A percentile compares a stretch with the other conserved stretches of the same genome.
These are phyloP conservation scores for Xylaria sp. DNA, from an alignment of 2,329 filamentous ascomycete genomes.

Conservation along the genomic window DNA sequence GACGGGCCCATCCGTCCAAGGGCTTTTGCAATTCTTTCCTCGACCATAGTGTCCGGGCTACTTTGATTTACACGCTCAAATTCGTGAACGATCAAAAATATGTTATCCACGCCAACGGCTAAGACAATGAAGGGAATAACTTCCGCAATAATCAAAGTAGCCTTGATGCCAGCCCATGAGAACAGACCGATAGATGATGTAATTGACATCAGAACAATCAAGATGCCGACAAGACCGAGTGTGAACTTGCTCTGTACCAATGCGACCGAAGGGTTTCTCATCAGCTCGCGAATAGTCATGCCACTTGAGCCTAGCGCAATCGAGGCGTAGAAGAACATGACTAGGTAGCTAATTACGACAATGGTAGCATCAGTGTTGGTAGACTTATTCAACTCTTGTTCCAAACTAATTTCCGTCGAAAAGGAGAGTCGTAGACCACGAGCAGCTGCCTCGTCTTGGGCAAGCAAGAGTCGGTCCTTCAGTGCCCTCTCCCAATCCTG, in stretches of 20 bases:
- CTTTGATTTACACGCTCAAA: slow-evolving; percentile 95
- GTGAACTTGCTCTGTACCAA: slow-evolving; percentile 97
- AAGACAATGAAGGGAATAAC: slow-evolving; percentile 98
- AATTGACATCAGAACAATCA: slow-evolving; percentile 98
- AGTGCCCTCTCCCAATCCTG: slow-evolving; percentile 91
- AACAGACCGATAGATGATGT: slow-evolving; percentile 95
- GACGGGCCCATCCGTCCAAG: slow-evolving; percentile 97
- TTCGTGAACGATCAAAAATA: slow-evolving; percentile 98
- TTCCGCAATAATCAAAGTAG: slow-evolving; percentile 96
- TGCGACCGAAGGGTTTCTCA: slow-evolving; percentile 84
- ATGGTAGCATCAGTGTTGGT: slow-evolving; percentile 99
- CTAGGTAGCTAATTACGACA: slow-evolving; percentile 93
- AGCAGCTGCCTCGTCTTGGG: slow-evolving; percentile 80
- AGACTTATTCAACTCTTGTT: slow-evolving; percentile 96
- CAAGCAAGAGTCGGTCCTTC: slow-evolving; percentile 76
- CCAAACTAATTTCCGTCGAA: slow-evolving; percentile 93
- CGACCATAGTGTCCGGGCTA: slow-evolving; percentile 87
- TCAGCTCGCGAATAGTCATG: slow-evolving; percentile 77
- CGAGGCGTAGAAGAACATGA: slow-evolving; percentile 99
- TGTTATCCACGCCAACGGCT: slow-evolving; percentile 97
- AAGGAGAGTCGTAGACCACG: slow-evolving; percentile 90
- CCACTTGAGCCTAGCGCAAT: slow-evolving; percentile 90
- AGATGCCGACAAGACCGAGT: slow-evolving; percentile 90
- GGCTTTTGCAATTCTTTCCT: slow-evolving; percentile 85
- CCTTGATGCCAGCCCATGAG: slow-evolving; percentile 90